Evolutionary conservation across 2,329 filamentous ascomycete genomes (phyloP).

Genomic region (Pseudocercospora cruenta): DNA sequence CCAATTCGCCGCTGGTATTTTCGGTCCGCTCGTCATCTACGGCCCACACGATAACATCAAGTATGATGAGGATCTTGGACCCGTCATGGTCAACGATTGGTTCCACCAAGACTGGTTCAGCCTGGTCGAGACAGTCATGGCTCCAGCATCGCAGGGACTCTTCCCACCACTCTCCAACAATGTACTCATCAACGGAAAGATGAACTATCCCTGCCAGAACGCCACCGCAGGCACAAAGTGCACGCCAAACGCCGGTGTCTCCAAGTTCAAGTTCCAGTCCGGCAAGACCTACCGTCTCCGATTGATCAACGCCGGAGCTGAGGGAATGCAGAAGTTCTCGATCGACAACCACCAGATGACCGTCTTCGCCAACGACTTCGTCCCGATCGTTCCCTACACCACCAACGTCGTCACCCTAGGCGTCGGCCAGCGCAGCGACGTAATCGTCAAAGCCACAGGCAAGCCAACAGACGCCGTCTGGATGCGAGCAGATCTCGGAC

Average conservation of each 20-base stretch:
- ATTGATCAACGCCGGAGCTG: constrained; percentile 48
- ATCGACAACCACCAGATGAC: constrained; percentile 53
- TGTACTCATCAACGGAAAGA: constrained; percentile 32
- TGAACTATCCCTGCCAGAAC: constrained; percentile 38
- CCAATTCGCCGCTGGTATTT: constrained; percentile 47
- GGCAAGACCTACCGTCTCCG: constrained; percentile 49
- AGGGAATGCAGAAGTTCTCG: constrained; percentile 48
- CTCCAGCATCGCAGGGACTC: constrained; percentile 25
- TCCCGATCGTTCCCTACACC: constrained; percentile 47
- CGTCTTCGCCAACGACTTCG: constrained; percentile 49
- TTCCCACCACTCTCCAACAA: constrained; percentile 38
- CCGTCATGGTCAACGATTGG: constrained; percentile 50
- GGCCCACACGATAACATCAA: constrained; percentile 45
- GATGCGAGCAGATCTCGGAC: constrained; percentile 55
- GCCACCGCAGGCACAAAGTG: constrained; percentile 33
- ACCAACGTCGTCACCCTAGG: constrained; percentile 55
- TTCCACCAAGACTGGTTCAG: constrained; percentile 41
- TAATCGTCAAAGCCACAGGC: constrained; percentile 46
- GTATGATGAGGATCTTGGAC: constrained; percentile 51
- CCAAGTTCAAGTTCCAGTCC: constrained; percentile 43
- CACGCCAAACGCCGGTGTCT: constrained; percentile 38
- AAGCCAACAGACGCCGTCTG: constrained; percentile 39
- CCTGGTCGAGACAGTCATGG: constrained; percentile 39
- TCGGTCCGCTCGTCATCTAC: constrained; percentile 49
- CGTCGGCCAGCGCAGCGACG: constrained; percentile 58